Evolutionary conservation across 2,329 filamentous ascomycete genomes (phyloP), one percentile per base, ranked within the genome.

Genomic region (Pyrenophora teres): DNA sequence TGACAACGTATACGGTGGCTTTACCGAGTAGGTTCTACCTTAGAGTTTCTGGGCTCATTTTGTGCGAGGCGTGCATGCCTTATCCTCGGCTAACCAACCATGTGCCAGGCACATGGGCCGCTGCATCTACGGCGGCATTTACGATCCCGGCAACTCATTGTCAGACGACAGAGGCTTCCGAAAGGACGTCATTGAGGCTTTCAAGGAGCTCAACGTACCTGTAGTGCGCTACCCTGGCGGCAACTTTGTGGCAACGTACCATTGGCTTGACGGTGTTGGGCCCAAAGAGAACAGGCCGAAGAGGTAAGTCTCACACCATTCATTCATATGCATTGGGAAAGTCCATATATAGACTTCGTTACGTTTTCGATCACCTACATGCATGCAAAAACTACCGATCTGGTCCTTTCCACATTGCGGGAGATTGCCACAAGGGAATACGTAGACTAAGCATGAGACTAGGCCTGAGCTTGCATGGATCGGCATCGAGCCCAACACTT

Each of bases 91-190:
- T 72, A 51, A 71, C 66, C 49, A 45, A 37, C 66, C 52, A 46
- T 33, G 51, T 21, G 48, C 27, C 60, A 90, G 88, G 64, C 90
- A 94, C 74, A 94, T 94, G 89, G 90, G 90, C 64, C 85, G 90
- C 56, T 94, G 90, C 78, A 92, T 94, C 68, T 93, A 94, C 71
- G 89, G 89, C 57, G 90, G 90, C 59, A 88, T 94, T 69, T 93
- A 92, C 74, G 89, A 93, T 62, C 89, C 89, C 1, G 82, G 81
- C 30, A 92, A 86, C 70, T 76, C 84, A 3, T 80, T 92, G n/a
- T 86, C 88, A 2, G 88, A 92, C 62, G 79, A 84, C 46, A 79
- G 89, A 59, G 89, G 89, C 36, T 93, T 90, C 76, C 86, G 90
- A 33, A 89, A 81, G 60, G 90, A 94, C 74, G 90, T 94, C 36